Evolutionary conservation across 2,329 filamentous ascomycete genomes (phyloP), one percentile per base, ranked within the genome.

Genomic region (Zelopaecilomyces penicillatus): DNA sequence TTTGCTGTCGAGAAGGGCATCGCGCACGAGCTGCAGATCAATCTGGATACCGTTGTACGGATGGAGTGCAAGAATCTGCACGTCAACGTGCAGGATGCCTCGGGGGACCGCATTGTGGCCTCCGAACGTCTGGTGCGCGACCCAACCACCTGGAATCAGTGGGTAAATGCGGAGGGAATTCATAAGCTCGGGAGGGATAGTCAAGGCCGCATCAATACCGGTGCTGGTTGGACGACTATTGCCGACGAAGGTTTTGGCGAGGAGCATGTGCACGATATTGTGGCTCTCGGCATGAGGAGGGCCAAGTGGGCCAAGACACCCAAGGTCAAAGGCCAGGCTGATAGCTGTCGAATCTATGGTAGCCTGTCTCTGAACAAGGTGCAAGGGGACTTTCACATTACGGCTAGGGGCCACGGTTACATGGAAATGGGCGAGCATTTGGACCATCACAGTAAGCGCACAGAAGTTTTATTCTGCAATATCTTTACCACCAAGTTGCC

Each of bases 361-460:
- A 94, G 81, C 57, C 65, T 98, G 63, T 85, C 95, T 54, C 77
- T 94, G 54, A 98, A 98, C 66, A 95, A 94, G 69, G 93, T 98
- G 37, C 91, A 96, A 66, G 93, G 91, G 4, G 91, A 98, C 64
- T 97, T 98, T 61, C 93, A 98, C 63, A 93, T 98, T 58, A 98
- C 93, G 2, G 93, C 93, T 3, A 72, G 89, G 50, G 93, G 93
- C 0, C 91, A 97, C 64, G 93, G 93, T n/a, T 98, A 98, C 65
- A 78, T 80, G 65, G 88, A 90, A 60, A 74, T 80, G 53, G 86
- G 83, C 34, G 55, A 60, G 34, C 90, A 97, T 69, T 68, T 97
- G 52, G 86, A 95, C 57, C 91, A 97, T 64, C 71, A 63, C 35
- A 65, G 88, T 93, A 74, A 66, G 82, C 71, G 33, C 42, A 3